A percentile compares a stretch with the other conserved stretches of the same genome.
These are phyloP conservation scores for Phycomyces nitens DNA, from an alignment of 192 early-diverging fungal species.

Conservation along the genomic window DNA sequence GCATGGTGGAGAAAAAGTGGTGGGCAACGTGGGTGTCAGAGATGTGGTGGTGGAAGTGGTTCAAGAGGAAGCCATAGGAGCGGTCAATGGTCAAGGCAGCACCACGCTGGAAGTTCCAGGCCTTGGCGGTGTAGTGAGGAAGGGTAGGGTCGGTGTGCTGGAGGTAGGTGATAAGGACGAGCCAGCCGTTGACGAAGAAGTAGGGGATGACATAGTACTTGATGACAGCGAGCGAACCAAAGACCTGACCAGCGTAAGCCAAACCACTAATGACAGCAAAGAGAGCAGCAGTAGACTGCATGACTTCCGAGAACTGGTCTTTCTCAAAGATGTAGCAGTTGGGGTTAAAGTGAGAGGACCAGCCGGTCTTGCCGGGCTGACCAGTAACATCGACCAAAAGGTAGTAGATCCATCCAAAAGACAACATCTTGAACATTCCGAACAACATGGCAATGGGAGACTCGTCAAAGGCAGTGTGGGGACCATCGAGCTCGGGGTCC, in stretches of 20 bases:
- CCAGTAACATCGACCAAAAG: constrained; percentile 75
- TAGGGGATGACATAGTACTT: constrained; percentile 92
- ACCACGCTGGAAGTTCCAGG: constrained; percentile 92
- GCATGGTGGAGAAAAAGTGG: constrained; percentile 97
- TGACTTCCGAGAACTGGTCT: constrained; percentile 64
- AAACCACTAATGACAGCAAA: constrained; percentile 54
- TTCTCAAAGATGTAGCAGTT: constrained; percentile 74
- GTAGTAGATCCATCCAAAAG: constrained; percentile 90
- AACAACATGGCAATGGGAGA: constrained; percentile 67
- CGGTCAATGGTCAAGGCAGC: constrained; percentile 87
- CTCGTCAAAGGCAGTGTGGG: constrained; percentile 60
- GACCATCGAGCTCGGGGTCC: constrained; percentile 23
- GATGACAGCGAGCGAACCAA: constrained; percentile 52
- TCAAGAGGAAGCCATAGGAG: constrained; percentile 80
- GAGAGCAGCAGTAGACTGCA: constrained; percentile 63
- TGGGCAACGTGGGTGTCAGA: constrained; percentile 93
- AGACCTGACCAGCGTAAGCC: constrained; percentile 51
- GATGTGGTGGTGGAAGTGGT: constrained; percentile 79
- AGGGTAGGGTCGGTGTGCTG: constrained; percentile 88
- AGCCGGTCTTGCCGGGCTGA: constrained; percentile 60
- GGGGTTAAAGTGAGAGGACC: constrained; percentile 88
- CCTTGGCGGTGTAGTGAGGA: constrained; percentile 83
- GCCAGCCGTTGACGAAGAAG: constrained; percentile 90
- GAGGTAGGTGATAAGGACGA: constrained; percentile 93
- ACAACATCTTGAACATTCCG: constrained; percentile 63